phyloP scores from a whole-genome alignment of 257 asterid genomes.

The Ilex aquifolium region DNA sequence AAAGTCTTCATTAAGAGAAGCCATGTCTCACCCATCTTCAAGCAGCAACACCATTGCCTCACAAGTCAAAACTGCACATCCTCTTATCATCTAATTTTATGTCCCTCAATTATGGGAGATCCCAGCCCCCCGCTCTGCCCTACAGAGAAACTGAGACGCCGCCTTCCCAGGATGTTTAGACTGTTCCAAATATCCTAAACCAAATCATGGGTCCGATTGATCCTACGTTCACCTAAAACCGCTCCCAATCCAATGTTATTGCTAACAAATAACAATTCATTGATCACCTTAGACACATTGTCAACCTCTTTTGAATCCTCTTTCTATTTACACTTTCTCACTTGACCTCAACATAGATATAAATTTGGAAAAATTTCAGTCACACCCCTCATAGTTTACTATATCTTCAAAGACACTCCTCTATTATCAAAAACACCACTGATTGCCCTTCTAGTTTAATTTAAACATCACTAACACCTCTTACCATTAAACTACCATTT shows the following conservation, averaged over 20 bases:
- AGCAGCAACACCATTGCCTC: constrained; percentile 15
- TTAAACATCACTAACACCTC: too few species aligned
- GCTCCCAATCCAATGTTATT: constrained; percentile 38
- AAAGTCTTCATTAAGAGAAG: too few species aligned
- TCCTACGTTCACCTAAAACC: constrained; percentile 64
- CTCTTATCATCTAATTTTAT: constrained; percentile 65
- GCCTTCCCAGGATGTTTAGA: constrained; percentile 84
- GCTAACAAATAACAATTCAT: constrained; percentile 46
- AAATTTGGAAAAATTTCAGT: too few species aligned
- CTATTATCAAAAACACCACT: too few species aligned
- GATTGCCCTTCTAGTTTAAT: too few species aligned
- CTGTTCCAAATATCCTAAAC: constrained; percentile 66
- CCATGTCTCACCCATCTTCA: too few species aligned
- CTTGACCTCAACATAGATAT: not conserved
- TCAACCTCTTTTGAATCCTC: constrained; percentile 55
- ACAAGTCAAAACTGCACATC: constrained; percentile 44
- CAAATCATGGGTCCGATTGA: constrained; percentile 56
- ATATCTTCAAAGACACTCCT: too few species aligned
- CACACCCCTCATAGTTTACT: too few species aligned
- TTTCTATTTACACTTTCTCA: constrained; percentile 27
- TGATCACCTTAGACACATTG: constrained; percentile 63
- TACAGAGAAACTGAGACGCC: constrained; percentile 75
- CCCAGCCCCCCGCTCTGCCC: constrained; percentile 55
- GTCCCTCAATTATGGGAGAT: constrained; percentile 62
- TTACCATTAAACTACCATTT: too few species aligned